These are phyloP conservation scores for Platanthera guangdongensis DNA, from an alignment of 106 monocot species.

Conservation along the genomic window DNA sequence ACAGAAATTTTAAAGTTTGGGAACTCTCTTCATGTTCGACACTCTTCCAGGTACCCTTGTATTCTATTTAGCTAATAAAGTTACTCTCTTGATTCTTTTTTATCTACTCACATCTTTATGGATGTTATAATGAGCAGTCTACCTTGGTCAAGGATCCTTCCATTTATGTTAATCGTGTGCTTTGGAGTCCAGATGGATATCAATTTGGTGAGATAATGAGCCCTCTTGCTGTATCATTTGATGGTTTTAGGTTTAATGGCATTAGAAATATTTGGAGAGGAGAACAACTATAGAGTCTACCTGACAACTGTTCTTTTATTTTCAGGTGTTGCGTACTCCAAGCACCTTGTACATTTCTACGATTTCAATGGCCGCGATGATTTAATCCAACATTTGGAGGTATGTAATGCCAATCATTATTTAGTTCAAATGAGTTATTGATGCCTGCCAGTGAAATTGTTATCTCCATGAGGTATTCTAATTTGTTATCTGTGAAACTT, in stretches of 20 bases:
- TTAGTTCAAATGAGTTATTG: background rate
- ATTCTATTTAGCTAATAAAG: background rate
- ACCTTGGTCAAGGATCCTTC: conserved; percentile 29
- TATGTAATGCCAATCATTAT: background rate
- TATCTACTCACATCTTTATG: background rate
- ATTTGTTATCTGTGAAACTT: background rate
- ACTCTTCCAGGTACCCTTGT: conserved; percentile 26
- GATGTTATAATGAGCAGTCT: conserved; percentile 18
- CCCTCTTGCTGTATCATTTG: background rate
- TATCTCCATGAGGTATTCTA: background rate
- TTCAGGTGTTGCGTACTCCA: conserved; percentile 38
- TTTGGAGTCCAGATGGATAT: conserved; percentile 39
- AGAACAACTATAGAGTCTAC: background rate
- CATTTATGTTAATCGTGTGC: conserved; percentile 33
- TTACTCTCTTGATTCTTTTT: background rate
- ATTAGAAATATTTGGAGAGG: background rate
- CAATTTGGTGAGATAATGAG: conserved; percentile 28
- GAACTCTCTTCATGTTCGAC: conserved; percentile 21
- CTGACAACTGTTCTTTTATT: conserved; percentile 4
- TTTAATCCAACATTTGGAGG: conserved; percentile 36
- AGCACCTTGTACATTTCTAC: conserved; percentile 55
- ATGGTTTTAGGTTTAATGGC: background rate
- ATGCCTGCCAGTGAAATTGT: background rate
- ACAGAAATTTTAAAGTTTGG: conserved; percentile 31
- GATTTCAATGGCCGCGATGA: conserved; percentile 34